A percentile compares a stretch with the other conserved stretches of the same genome.
Evolutionary conservation across 176 grass and related monocot species (phyloP).

Genomic region (sorghum (Sorghum bicolor)): Sorghum_bicolor_NCBIv3 NC_012870.2:2904501-2905000

Average conservation of each 20-base stretch:
- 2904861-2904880: slow-evolving; percentile 29
- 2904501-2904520: slow-evolving; percentile 24
- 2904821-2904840: slow-evolving; percentile 9
- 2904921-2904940: slow-evolving; percentile 23
- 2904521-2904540: slow-evolving; percentile 25
- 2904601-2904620: not conserved
- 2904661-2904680: slow-evolving; percentile 12
- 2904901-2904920: slow-evolving; percentile 23
- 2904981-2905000: slow-evolving; percentile 12
- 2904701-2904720: slow-evolving; percentile 5
- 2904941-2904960: not conserved
- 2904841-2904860: slow-evolving; percentile 14
- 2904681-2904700: slow-evolving; percentile 17
- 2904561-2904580: not conserved
- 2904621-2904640: slow-evolving; percentile 20
- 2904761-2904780: slow-evolving; percentile 25
- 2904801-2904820: slow-evolving; percentile 41
- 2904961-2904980: slow-evolving; percentile 49
- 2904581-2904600: not conserved
- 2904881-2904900: slow-evolving; percentile 26
- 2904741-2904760: slow-evolving; percentile 12
- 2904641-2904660: not conserved
- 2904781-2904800: slow-evolving; percentile 26
- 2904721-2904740: slow-evolving; percentile 31
- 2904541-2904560: slow-evolving; percentile 10